Conservation (phyloP, 768 basidiomycete genomes). For the Lactarius deliciosus region DNA sequence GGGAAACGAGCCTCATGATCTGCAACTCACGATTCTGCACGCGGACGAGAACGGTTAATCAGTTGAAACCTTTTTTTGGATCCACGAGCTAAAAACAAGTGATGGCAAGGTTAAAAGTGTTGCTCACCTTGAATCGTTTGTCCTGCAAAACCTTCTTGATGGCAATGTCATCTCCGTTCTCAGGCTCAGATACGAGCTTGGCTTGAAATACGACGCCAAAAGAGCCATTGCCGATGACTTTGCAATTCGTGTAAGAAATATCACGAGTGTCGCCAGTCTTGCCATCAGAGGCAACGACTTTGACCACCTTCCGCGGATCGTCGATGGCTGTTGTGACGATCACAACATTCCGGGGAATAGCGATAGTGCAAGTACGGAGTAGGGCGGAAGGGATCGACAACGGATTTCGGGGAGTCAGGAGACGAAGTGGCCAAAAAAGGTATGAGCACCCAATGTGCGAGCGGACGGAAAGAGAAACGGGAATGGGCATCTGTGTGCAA, state of each 20-base stretch:
- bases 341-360: conserved; percentile 32
- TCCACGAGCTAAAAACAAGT: conserved; percentile 17
- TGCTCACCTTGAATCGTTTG: conserved; percentile 98
- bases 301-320: conserved; percentile 95
- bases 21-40: conserved; percentile 95
- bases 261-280: conserved; percentile 87
- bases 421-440: conserved; percentile 29
- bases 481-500: conserved; percentile 16
- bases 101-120: conserved; percentile 4
- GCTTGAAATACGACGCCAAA: conserved; percentile 99
- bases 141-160: conserved; percentile 99
- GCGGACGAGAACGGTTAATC: conserved; percentile 3
- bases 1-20: conserved; percentile 95
- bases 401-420: conserved; percentile 20
- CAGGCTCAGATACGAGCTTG: conserved; percentile 67
- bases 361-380: conserved; percentile 32
- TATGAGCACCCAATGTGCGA: conserved; percentile 36
- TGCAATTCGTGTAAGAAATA: conserved; percentile 94
- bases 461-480: conserved; percentile 28
- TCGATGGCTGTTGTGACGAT: conserved; percentile 63
- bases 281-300: conserved; percentile 93
- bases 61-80: conserved; percentile 11
- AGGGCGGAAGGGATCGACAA: conserved; percentile 29
- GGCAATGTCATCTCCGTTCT: conserved; percentile 83
- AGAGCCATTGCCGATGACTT: conserved; percentile 97